phyloP scores from a whole-genome alignment of 495 filamentous ascomycete species.

The Immersiella caudata region DNA sequence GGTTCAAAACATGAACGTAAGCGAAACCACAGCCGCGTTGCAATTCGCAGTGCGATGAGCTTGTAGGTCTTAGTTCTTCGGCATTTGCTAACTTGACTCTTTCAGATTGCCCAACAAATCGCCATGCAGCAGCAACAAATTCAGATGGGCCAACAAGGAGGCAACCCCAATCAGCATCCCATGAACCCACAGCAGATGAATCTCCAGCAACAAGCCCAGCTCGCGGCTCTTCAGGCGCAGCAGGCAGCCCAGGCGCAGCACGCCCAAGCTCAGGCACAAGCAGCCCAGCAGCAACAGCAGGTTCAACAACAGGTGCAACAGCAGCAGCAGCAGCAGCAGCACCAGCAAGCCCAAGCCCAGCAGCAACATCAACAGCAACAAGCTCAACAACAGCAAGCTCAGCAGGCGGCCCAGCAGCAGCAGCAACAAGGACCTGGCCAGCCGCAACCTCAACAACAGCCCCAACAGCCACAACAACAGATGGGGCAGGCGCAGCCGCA shows the following conservation, averaged over 20 bases:
- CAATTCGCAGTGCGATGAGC: conserved; percentile 21
- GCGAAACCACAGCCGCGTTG: conserved; percentile 25
- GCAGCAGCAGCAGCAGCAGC: conserved; percentile 51
- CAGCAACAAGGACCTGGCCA: conserved; percentile 29
- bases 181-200: conserved; percentile 14
- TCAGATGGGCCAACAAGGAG: conserved; percentile 44
- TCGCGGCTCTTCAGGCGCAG: conserved; percentile 21
- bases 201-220: conserved; percentile 46
- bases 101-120: conserved; percentile 31
- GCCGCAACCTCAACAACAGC: conserved; percentile 26
- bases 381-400: conserved; percentile 55
- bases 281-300: conserved; percentile 43
- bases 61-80: conserved; percentile 22
- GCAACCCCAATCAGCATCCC: conserved; percentile 46
- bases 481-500: conserved; percentile 37
- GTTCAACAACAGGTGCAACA: conserved; percentile 49
- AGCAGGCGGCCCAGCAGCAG: conserved; percentile 38
- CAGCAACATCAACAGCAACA: conserved; percentile 50
- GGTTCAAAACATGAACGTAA: conserved; percentile 49
- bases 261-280: conserved; percentile 33
- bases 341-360: conserved; percentile 50
- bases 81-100: conserved; percentile 27
- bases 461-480: conserved; percentile 35
- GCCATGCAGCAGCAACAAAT: conserved; percentile 44
- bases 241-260: conserved; percentile 31